phyloP scores from a whole-genome alignment of 176 grass and related monocot genomes.

The Cymbopogon citratus region DNA sequence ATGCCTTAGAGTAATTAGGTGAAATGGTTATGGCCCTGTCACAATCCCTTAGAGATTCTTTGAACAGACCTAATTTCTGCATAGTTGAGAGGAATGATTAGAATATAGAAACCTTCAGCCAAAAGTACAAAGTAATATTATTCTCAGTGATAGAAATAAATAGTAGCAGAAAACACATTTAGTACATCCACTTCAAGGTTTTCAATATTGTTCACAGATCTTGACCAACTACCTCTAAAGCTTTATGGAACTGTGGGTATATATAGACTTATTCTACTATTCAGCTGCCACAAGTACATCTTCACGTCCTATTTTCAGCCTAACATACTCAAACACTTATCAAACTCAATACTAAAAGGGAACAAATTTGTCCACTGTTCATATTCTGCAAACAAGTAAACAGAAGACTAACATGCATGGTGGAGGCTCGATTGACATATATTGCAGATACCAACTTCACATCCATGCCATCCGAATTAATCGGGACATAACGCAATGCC shows the following conservation, averaged over 20 bases:
- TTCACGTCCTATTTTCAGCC: not conserved
- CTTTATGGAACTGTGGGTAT: not conserved
- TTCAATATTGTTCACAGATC: not conserved
- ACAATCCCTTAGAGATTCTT: constrained; percentile 79
- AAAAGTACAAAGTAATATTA: not conserved
- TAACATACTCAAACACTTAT: not conserved
- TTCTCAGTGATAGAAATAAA: not conserved
- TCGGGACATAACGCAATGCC: constrained; percentile 57
- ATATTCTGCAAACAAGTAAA: constrained; percentile 20
- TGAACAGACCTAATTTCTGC: constrained; percentile 73
- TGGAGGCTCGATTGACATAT: constrained; percentile 81
- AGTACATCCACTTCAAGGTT: constrained; percentile 1
- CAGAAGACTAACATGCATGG: constrained; percentile 71
- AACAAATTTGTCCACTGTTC: not conserved
- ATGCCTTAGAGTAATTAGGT: constrained; percentile 62
- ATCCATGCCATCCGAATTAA: constrained; percentile 40
- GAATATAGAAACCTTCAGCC: not conserved
- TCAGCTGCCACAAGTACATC: not conserved
- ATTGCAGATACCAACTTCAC: constrained; percentile 52
- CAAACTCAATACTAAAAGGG: not conserved
- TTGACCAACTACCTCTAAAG: not conserved
- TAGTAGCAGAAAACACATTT: not conserved
- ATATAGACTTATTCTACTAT: not conserved
- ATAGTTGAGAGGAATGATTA: constrained; percentile 26
- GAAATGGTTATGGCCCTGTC: constrained; percentile 64